A percentile compares a stretch with the other conserved stretches of the same genome.
Evolutionary conservation across 2,329 filamentous ascomycete species (phyloP).

Genomic region (Huntiella abstrusa): DNA sequence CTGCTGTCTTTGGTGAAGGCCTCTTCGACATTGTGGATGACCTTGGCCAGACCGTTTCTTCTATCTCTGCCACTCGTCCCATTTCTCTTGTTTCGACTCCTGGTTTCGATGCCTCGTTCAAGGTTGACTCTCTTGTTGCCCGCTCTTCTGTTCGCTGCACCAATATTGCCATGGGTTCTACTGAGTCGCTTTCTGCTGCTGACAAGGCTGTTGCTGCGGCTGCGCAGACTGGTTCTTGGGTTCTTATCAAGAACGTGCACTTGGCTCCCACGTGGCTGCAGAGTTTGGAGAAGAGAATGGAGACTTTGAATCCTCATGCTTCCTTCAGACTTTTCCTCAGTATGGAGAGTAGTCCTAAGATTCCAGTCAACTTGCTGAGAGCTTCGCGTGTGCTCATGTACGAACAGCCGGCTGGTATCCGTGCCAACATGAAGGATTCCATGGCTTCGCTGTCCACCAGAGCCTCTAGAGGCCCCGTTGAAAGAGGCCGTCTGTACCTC

Average conservation of each 20-base stretch:
- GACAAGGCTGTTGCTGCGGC: conserved; percentile 92
- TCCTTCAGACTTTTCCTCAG: conserved; percentile 93
- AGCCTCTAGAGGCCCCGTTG: conserved; percentile 65
- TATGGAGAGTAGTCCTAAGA: conserved; percentile 94
- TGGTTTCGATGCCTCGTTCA: conserved; percentile 97
- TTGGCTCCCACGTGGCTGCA: conserved; percentile 91
- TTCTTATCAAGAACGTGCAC: conserved; percentile 97
- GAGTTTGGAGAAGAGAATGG: conserved; percentile 90
- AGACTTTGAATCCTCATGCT: conserved; percentile 79
- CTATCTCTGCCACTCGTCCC: conserved; percentile 68
- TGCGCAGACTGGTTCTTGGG: conserved; percentile 83
- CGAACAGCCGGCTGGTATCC: conserved; percentile 89
- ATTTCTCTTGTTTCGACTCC: conserved; percentile 87
- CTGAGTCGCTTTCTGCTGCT: conserved; percentile 76
- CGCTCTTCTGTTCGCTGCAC: conserved; percentile 66
- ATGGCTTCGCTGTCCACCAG: conserved; percentile 64
- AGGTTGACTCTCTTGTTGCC: conserved; percentile 88
- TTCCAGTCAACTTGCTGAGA: conserved; percentile 84
- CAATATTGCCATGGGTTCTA: conserved; percentile 98
- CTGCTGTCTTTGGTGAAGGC: conserved; percentile 62
- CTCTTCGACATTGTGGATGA: conserved; percentile 75
- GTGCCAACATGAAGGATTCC: conserved; percentile 97
- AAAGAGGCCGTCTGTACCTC: conserved; percentile 76
- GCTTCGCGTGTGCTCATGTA: conserved; percentile 92
- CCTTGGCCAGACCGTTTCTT: conserved; percentile 63